Evolutionary conservation across 2,329 filamentous ascomycete genomes (phyloP), one percentile per base, ranked within the genome.

Genomic region (Alternaria triticina): DNA sequence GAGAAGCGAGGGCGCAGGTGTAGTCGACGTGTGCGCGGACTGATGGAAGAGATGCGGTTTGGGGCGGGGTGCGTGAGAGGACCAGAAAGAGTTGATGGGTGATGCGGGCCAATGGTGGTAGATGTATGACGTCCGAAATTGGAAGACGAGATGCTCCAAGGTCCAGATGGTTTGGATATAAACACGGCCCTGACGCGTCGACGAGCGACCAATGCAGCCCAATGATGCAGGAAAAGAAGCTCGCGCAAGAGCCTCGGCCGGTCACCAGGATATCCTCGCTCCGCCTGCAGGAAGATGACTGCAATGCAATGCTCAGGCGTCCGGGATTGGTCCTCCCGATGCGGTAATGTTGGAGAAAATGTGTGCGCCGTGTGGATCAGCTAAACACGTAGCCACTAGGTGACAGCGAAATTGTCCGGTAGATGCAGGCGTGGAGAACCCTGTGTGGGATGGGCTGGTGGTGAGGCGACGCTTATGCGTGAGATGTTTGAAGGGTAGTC

Each of bases 241-340:
- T 72, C 74, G 75, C 71, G 74, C 74, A 74, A 69, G 72, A 74
- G 75, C 71, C 74, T 78, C 76, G 76, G 66, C 74, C 49, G 68
- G 69, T 66, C 59, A 61, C 76, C 73, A 77, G 78, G 78, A 72
- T 79, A 77, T 74, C 76, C 77, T 79, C 77, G 77, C 70, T 65
- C 46, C 52, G 33, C 72, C 64, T 74, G 71, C 70, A 77, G 74
- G 75, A 78, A 74, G 75, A 72, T 75, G 71, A 71, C 61, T 70
- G 67, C 51, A 57, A 52, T 61, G 70, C 65, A 65, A 59, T 58
- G 60, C 50, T 67, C 71, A 69, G 67, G 68, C 69, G 72, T 66
- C 74, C 71, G 77, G 76, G 74, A 73, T 66, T 59, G 65, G 66
- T 68, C 66, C 67, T 74, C 78, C 77, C 75, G 76, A 77, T 76